Evolutionary conservation across 2,329 filamentous ascomycete species (phyloP), one percentile per base, ranked within the genome.

Genomic region (Ceratocystis colombiana): DNA sequence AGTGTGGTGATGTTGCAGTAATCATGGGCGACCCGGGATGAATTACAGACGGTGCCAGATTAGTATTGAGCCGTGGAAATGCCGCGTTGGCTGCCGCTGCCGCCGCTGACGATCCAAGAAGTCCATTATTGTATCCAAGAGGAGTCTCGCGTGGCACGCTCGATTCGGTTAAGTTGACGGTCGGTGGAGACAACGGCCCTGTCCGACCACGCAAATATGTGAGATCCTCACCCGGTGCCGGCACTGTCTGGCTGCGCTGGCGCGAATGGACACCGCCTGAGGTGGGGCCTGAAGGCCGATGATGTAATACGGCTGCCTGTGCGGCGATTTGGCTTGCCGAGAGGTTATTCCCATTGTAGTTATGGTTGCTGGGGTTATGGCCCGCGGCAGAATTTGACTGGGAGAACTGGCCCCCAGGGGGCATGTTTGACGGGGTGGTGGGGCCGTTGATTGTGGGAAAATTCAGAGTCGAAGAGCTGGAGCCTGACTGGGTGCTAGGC

Each of bases 261-360:
- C 89, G 80, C 67, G 74, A 78, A 71, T 82, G 80, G 59, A 75
- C 84, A 20, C 61, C 61, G 30, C 41, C 17, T 10, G 53, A 17
- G 17, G 55, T 28, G 28, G 50, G 7, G 10, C 46, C 70, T 20
- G 75, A 74, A 10, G 25, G 41, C 71, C 83, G 80, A 71, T 86
- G 82, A 44, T 83, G 83, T 77, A 89, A 85, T 72, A 88, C 85
- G 66, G 89, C 89, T 8, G 88, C 85, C 75, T 91, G 88, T 20
- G 88, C 88, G 48, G 89, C 89, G 69, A 91, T 90, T 74, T 90
- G 87, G 74, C 88, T 90, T n/a, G 88, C 84, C 1, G 81, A 80
- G 68, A 84, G 75, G 30, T 78, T 74, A 12, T 59, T 48, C n/a
- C 50, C 22, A 8, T 74, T 70, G 55, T 72, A 73, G 53, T 72